Evolutionary conservation across 2,329 filamentous ascomycete species (phyloP).

Genomic region (Fusarium heterosporum): DNA sequence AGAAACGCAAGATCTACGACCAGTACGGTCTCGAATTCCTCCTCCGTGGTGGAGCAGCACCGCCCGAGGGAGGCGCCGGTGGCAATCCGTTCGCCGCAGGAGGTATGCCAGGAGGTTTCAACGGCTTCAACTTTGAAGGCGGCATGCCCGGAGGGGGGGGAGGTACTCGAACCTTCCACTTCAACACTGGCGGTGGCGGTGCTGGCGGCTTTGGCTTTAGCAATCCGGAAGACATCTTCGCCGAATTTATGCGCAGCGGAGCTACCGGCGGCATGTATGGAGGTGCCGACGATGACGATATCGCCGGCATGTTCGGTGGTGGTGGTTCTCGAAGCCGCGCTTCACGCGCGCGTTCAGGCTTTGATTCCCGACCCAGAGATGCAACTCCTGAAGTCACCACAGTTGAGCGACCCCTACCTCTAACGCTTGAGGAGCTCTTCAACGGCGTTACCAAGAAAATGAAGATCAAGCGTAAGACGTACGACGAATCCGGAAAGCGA

Average conservation of each 20-base stretch:
- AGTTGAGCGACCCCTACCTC: constrained; percentile 83
- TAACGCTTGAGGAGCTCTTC: constrained; percentile 90
- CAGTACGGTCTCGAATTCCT: constrained; percentile 95
- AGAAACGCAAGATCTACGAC: constrained; percentile 96
- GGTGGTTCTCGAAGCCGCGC: constrained; percentile 54
- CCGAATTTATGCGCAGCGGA: constrained; percentile 77
- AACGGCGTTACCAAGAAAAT: constrained; percentile 93
- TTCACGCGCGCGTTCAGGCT: constrained; percentile 57
- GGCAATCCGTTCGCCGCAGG: constrained; percentile 70
- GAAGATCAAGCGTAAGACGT: constrained; percentile 97
- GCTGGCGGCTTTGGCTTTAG: constrained; percentile 82
- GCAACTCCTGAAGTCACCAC: constrained; percentile 87
- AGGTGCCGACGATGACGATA: constrained; percentile 59
- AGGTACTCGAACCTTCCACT: constrained; percentile 71
- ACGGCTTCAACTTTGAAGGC: constrained; percentile 64
- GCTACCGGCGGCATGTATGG: constrained; percentile 55
- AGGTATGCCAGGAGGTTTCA: constrained; percentile 66
- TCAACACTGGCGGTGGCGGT: constrained; percentile 66
- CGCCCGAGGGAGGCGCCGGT: constrained; percentile 69
- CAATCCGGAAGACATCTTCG: constrained; percentile 85
- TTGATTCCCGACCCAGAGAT: constrained; percentile 49
- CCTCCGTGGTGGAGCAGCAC: constrained; percentile 78
- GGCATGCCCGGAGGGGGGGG: constrained; percentile 55
- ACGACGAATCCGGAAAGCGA: constrained; percentile 86
- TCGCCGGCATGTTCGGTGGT: constrained; percentile 67